phyloP scores from a whole-genome alignment of 1,284 basidiomycete species.

The Agaricales sp. region DNA sequence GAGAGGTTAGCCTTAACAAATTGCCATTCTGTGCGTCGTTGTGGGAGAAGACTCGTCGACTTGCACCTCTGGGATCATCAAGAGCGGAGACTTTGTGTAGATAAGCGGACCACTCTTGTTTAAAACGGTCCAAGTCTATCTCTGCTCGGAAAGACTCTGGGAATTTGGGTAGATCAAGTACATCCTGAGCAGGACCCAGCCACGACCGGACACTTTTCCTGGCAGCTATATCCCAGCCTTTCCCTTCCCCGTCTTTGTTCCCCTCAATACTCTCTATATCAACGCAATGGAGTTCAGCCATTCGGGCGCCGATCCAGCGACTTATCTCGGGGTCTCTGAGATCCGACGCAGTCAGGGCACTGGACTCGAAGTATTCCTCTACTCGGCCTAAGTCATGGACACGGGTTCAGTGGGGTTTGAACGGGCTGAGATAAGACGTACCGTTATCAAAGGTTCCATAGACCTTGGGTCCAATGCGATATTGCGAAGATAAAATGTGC shows the following conservation, averaged over 20 bases:
- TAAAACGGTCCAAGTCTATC: constrained; percentile 58
- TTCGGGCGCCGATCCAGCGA: constrained; percentile 78
- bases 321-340: constrained; percentile 69
- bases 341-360: constrained; percentile 66
- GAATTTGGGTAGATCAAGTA: constrained; percentile 45
- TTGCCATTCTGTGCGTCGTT: constrained; percentile 95
- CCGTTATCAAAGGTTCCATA: constrained; percentile 93
- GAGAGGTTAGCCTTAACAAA: constrained; percentile 60
- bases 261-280: constrained; percentile 63
- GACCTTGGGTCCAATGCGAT: constrained; percentile 83
- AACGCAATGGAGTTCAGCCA: constrained; percentile 90
- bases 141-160: constrained; percentile 29
- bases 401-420: not conserved
- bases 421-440: not conserved
- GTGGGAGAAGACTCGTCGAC: constrained; percentile 70
- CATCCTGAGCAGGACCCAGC: constrained; percentile 51
- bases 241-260: constrained; percentile 31
- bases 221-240: constrained; percentile 46
- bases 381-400: constrained; percentile 44
- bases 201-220: constrained; percentile 55
- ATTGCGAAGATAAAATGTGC: constrained; percentile 77
- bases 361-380: constrained; percentile 88
- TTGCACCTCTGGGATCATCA: constrained; percentile 43
- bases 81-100: constrained; percentile 57
- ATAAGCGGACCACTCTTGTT: constrained; percentile 55